Evolutionary conservation across 306 rosid species (phyloP).

Genomic region (Psophocarpus tetragonolobus): DNA sequence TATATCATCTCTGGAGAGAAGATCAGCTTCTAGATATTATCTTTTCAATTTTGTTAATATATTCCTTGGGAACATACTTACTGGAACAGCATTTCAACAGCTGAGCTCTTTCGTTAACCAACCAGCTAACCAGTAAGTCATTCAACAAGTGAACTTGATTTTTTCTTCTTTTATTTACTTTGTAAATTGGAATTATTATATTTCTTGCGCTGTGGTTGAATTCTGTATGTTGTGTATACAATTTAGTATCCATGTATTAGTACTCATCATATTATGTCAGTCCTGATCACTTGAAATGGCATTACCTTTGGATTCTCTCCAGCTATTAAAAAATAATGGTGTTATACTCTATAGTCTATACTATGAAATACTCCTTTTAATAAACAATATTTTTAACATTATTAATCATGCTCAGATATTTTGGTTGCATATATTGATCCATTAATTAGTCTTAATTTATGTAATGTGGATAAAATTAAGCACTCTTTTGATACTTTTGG

Average conservation of each 20-base stretch:
- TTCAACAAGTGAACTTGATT: not conserved
- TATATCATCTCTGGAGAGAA: conserved; percentile 70
- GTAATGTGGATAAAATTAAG: not conserved
- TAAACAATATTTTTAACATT: not conserved
- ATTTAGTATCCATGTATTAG: not conserved
- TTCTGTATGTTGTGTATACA: not conserved
- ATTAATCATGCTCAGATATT: not conserved
- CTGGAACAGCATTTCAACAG: conserved; percentile 81
- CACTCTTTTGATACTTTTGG: conserved; percentile 25
- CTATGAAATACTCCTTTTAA: not conserved
- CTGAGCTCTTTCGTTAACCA: conserved; percentile 59
- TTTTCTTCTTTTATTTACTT: not conserved
- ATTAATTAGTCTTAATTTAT: not conserved
- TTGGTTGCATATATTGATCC: not conserved
- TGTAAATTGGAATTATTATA: not conserved
- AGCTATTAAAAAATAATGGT: not conserved
- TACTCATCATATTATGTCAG: not conserved
- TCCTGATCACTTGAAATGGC: not conserved
- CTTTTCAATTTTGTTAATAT: conserved; percentile 75
- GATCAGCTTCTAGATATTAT: conserved; percentile 74
- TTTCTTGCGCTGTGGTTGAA: not conserved
- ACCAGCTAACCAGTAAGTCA: conserved; percentile 66
- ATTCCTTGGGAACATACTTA: conserved; percentile 75
- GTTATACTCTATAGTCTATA: not conserved
- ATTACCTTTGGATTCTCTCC: not conserved